Evolutionary conservation across 768 basidiomycete species (phyloP), one percentile per base, ranked within the genome.

Genomic region (Tremella mesenterica): DNA sequence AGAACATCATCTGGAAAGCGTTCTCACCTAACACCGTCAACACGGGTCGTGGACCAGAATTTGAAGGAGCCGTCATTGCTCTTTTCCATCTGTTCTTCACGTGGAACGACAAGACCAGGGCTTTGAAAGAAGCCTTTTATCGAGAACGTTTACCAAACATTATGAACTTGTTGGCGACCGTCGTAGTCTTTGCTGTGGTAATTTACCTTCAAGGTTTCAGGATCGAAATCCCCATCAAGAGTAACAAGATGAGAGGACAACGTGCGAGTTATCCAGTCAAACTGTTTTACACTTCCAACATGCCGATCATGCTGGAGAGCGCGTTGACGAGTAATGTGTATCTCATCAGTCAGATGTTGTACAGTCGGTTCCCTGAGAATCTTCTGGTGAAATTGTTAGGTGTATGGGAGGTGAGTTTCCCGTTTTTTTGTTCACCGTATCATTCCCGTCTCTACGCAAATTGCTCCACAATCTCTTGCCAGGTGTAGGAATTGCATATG

Each of bases 121-220:
- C 93, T 0, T 81, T 99, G 36, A 85, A 90, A 54, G 93, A 97
- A 76, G 95, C 95, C 0, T 96, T 99, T 81, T 96, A 91, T 87
- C 80, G 95, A 54, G 91, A 96, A 62, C 80, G 92, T 53, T 81
- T 99, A 29, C 95, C 93, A 28, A 99, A 99, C 74, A 79, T 97
- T 69, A 96, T 95, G 92, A 96, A 92, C 78, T 79, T 97, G 66
- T 78, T 97, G 67, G 87, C 90, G 3, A 97, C 95, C 18, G 81
- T 86, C 46, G 77, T 83, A 61, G 88, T 97, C 56, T 97, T 96
- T 69, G 90, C 87, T 4, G 81, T 84, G 38, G 92, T 97, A 72
- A 97, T 97, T 74, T 99, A 99, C 78, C 80, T 97, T 53, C 95
- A 99, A 75, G 95, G 95, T 23, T 99, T 97, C 86, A 80, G 93